A percentile compares a stretch with the other conserved stretches of the same genome.
phyloP scores from a whole-genome alignment of 129 eudicot species.

The Chrysanthemum seticuspe region DNA sequence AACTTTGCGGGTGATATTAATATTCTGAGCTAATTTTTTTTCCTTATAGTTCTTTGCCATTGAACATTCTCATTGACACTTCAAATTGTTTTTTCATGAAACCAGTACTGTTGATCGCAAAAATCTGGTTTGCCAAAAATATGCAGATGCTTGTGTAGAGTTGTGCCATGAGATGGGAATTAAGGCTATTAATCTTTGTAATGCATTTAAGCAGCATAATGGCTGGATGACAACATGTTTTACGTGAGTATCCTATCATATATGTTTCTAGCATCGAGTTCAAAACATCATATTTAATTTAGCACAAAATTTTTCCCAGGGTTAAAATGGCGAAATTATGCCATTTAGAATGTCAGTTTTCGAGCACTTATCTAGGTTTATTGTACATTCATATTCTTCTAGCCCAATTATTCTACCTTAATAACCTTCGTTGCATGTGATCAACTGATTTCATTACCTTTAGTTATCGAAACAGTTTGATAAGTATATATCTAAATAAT shows the following conservation, averaged over 20 bases:
- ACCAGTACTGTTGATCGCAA: conserved; percentile 44
- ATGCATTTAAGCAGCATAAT: conserved; percentile 45
- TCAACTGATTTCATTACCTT: too few relatives aligned
- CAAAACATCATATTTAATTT: too few relatives aligned
- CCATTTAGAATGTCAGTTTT: too few relatives aligned
- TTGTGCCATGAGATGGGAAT: conserved; percentile 53
- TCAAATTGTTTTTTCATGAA: neutral
- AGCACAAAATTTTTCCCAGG: too few relatives aligned
- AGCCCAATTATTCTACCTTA: too few relatives aligned
- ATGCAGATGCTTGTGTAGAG: conserved; percentile 64
- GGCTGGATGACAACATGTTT: conserved; percentile 63
- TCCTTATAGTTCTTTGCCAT: neutral
- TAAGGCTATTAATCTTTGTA: conserved; percentile 63
- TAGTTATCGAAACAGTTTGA: too few relatives aligned
- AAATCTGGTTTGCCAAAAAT: conserved; percentile 50
- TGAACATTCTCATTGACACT: neutral
- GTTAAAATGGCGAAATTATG: too few relatives aligned
- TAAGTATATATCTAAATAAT: too few relatives aligned
- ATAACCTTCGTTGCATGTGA: too few relatives aligned
- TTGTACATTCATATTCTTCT: too few relatives aligned
- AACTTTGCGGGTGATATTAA: conserved; percentile 40
- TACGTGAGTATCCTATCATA: conserved; percentile 43
- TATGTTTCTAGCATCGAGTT: too few relatives aligned
- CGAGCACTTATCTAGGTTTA: too few relatives aligned
- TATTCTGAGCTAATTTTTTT: neutral